Evolutionary conservation across 1,284 basidiomycete species (phyloP).

Genomic region (Exobasidium rhododendri): DNA sequence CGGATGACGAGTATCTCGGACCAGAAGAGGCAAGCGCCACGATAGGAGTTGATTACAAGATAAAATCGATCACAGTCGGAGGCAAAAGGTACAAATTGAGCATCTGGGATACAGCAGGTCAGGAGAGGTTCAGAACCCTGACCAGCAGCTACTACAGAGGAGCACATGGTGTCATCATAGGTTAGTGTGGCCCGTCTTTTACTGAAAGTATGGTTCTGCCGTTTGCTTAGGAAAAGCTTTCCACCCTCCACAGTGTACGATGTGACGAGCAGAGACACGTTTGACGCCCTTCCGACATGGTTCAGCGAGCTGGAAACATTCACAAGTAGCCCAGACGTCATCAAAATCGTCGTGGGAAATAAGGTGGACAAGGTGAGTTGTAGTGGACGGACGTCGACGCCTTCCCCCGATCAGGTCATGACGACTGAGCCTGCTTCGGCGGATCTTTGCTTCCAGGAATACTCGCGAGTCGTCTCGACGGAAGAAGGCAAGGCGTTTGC

Average conservation of each 20-base stretch:
- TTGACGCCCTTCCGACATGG: constrained; percentile 88
- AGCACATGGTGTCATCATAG: constrained; percentile 88
- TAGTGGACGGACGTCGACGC: constrained; percentile 6
- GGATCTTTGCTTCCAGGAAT: no score
- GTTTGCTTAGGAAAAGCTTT: background rate
- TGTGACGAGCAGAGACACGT: constrained; percentile 82
- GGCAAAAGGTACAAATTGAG: constrained; percentile 61
- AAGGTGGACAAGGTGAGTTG: constrained; percentile 70
- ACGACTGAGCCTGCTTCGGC: constrained; percentile 44
- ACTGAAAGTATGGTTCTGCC: background rate
- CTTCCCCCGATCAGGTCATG: background rate
- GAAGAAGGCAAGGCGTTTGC: constrained; percentile 80
- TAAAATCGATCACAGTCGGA: constrained; percentile 58
- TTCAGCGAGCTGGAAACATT: constrained; percentile 92
- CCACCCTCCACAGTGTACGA: constrained; percentile 71
- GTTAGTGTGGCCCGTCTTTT: constrained; percentile 56
- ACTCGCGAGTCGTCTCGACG: constrained; percentile 77
- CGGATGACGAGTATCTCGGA: constrained; percentile 90
- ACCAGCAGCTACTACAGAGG: constrained; percentile 89
- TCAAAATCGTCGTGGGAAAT: constrained; percentile 89
- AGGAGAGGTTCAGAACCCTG: constrained; percentile 66
- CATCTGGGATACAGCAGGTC: constrained; percentile 59
- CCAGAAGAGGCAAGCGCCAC: constrained; percentile 92
- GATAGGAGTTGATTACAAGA: constrained; percentile 67
- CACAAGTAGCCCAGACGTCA: constrained; percentile 67